These are phyloP conservation scores for Colletotrichum destructivum DNA, from an alignment of 2,329 filamentous ascomycete genomes.

Conservation along the genomic window DNA sequence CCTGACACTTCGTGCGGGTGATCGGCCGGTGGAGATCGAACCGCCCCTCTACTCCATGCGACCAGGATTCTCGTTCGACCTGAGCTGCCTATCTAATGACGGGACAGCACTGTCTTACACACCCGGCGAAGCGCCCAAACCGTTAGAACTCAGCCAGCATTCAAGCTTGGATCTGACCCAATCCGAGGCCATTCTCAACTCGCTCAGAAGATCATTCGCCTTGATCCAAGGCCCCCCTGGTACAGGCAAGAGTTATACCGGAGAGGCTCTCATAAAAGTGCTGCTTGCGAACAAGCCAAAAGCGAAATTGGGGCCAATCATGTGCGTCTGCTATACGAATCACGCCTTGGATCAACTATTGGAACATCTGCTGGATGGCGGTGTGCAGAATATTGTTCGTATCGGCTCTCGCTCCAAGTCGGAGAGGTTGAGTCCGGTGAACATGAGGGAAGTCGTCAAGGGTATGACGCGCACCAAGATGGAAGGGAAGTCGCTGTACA, in stretches of 20 bases:
- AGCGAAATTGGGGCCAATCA: conserved; percentile 63
- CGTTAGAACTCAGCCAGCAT: conserved; percentile 47
- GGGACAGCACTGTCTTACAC: conserved; percentile 44
- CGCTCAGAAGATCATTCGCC: conserved; percentile 67
- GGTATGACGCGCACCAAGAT: conserved; percentile 54
- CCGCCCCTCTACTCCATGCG: conserved; percentile 67
- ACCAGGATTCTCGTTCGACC: conserved; percentile 64
- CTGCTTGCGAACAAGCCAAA: conserved; percentile 61
- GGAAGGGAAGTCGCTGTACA: conserved; percentile 53
- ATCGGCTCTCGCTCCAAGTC: conserved; percentile 74
- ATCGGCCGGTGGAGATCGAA: conserved; percentile 42
- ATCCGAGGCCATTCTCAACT: conserved; percentile 65
- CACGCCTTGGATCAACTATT: conserved; percentile 71
- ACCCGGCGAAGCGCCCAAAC: conserved; percentile 38
- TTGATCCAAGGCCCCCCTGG: conserved; percentile 81
- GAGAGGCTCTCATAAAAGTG: conserved; percentile 71
- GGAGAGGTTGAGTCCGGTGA: conserved; percentile 63
- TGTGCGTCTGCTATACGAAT: conserved; percentile 67
- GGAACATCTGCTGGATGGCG: conserved; percentile 68
- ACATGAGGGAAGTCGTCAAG: conserved; percentile 59
- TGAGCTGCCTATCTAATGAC: conserved; percentile 52
- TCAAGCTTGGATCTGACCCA: conserved; percentile 69
- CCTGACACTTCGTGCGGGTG: conserved; percentile 53
- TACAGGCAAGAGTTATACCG: conserved; percentile 77
- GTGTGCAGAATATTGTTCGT: conserved; percentile 68